These are phyloP conservation scores for Eimeria sp. DNA, from an alignment of 169 alveolate species.

Conservation along the genomic window DNA sequence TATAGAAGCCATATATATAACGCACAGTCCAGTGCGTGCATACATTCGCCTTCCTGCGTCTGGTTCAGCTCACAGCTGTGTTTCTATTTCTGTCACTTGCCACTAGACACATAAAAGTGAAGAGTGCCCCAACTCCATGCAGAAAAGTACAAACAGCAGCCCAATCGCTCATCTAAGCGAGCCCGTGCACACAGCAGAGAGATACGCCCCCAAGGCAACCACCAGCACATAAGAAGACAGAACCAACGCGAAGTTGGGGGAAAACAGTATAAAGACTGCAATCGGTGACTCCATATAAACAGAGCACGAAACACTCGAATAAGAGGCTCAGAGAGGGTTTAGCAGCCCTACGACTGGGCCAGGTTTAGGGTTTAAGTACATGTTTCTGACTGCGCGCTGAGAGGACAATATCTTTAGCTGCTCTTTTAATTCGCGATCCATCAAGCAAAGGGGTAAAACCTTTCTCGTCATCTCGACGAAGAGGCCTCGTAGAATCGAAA, in stretches of 20 bases:
- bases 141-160: neutral
- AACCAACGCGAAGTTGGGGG: neutral
- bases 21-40: neutral
- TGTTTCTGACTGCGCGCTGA: conserved; percentile 69
- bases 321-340: neutral
- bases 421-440: conserved; percentile 42
- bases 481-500: conserved; percentile 76
- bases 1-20: too few species aligned
- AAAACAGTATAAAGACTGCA: neutral
- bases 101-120: neutral
- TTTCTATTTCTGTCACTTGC: neutral
- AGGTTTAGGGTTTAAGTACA: neutral
- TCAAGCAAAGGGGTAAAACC: conserved; percentile 78
- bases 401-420: conserved; percentile 51
- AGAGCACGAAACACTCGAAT: neutral
- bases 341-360: neutral
- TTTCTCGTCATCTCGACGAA: conserved; percentile 76
- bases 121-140: neutral
- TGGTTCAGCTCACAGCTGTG: neutral
- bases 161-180: neutral
- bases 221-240: neutral
- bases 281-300: neutral
- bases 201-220: neutral
- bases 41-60: neutral
- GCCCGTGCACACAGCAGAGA: neutral